phyloP scores from a whole-genome alignment of 108 stramenopile genomes.

The Skeletonema marinoi region DNA sequence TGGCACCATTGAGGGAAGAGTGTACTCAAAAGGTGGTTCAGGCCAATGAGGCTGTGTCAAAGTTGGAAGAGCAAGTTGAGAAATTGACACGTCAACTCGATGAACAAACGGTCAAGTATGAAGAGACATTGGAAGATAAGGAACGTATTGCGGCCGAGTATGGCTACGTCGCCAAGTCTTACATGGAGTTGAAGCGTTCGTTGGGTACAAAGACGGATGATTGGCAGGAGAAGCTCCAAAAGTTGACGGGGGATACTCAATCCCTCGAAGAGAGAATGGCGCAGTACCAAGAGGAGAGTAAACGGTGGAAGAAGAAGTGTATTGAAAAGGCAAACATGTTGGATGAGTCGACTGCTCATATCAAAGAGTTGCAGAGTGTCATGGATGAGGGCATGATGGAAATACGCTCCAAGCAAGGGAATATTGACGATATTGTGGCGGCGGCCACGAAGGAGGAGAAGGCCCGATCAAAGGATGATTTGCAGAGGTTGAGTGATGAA shows the following conservation, averaged over 20 bases:
- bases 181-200: slow-evolving; percentile 14
- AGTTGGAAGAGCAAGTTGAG: slow-evolving; percentile 23
- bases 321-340: slow-evolving; percentile 18
- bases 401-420: not conserved
- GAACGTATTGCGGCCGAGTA: slow-evolving; percentile 39
- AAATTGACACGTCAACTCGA: slow-evolving; percentile 19
- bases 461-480: slow-evolving; percentile 11
- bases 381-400: slow-evolving; percentile 14
- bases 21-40: slow-evolving; percentile 10
- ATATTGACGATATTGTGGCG: slow-evolving; percentile 4
- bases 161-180: slow-evolving; percentile 17
- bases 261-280: slow-evolving; percentile 6
- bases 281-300: slow-evolving; percentile 16
- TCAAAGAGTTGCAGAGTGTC: slow-evolving; percentile 15
- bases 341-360: slow-evolving; percentile 9
- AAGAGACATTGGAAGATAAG: slow-evolving; percentile 21
- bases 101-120: not conserved
- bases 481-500: slow-evolving; percentile 38
- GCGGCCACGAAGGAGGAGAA: slow-evolving; percentile 29
- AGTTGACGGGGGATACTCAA: not conserved
- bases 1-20: slow-evolving; percentile 4
- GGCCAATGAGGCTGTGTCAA: slow-evolving; percentile 2
- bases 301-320: slow-evolving; percentile 22
- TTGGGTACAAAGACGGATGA: slow-evolving; percentile 1
- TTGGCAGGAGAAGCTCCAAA: not conserved